Evolutionary conservation across 2,329 filamentous ascomycete species (phyloP).

Genomic region (Fusarium brachygibbosum): DNA sequence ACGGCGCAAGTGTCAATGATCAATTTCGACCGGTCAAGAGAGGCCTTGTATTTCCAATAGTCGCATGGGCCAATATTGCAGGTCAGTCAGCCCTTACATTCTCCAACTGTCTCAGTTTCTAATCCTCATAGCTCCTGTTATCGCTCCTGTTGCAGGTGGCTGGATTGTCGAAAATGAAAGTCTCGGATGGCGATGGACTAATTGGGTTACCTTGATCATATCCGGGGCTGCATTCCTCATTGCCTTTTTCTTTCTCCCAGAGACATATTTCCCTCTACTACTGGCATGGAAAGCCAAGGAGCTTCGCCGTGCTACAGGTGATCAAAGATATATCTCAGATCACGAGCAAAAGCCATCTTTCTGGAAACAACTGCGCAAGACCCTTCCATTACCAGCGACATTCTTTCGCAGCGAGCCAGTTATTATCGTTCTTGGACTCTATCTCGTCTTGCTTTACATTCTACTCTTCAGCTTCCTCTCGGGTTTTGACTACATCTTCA

Average conservation of each 20-base stretch:
- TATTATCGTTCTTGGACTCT: constrained; percentile 60
- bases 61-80: constrained; percentile 8
- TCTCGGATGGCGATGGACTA: constrained; percentile 68
- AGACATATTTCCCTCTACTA: constrained; percentile 71
- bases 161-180: constrained; percentile 1
- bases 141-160: background rate
- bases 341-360: constrained; percentile 68
- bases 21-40: constrained; percentile 14
- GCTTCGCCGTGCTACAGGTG: constrained; percentile 71
- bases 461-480: constrained; percentile 66
- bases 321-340: constrained; percentile 70
- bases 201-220: constrained; percentile 75
- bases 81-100: background rate
- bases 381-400: constrained; percentile 59
- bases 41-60: constrained; percentile 4
- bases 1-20: background rate
- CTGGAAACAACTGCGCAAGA: constrained; percentile 64
- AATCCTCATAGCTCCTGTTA: background rate
- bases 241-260: constrained; percentile 71
- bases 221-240: constrained; percentile 65
- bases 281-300: constrained; percentile 70
- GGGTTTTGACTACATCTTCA: constrained; percentile 64
- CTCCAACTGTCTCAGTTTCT: accelerated
- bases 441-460: constrained; percentile 66
- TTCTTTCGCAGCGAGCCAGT: constrained; percentile 54